phyloP scores from a whole-genome alignment of 1,284 basidiomycete species.

The Apiotrichum gracile region DNA sequence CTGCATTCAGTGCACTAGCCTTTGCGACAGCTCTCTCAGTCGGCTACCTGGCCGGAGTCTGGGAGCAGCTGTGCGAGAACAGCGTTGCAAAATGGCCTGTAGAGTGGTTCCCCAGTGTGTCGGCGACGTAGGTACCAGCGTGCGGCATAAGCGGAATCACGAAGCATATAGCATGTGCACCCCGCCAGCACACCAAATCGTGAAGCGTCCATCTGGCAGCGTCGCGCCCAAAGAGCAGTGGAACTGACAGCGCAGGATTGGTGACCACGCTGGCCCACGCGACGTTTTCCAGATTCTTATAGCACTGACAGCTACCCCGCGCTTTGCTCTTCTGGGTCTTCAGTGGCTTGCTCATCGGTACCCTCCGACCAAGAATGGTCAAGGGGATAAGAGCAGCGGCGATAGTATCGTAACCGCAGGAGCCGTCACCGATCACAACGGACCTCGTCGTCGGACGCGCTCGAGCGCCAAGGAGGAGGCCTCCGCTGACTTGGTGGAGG shows the following conservation, averaged over 20 bases:
- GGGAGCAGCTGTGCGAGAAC: constrained; percentile 84
- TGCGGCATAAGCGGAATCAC: background rate
- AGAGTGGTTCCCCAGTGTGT: constrained; percentile 91
- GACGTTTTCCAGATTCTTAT: constrained; percentile 87
- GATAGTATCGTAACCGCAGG: background rate
- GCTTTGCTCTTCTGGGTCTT: constrained; percentile 68
- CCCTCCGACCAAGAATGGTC: background rate
- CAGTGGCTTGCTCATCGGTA: constrained; percentile 60
- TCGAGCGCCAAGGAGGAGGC: background rate
- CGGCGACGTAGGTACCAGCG: constrained; percentile 65
- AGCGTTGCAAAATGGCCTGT: constrained; percentile 68
- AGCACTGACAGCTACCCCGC: constrained; percentile 76
- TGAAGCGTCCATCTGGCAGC: too few species aligned
- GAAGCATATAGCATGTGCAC: too few species aligned
- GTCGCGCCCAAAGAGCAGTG: too few species aligned
- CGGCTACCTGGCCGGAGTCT: constrained; percentile 63
- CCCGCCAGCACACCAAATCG: too few species aligned
- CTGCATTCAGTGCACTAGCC: constrained; percentile 62
- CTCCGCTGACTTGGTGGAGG: background rate
- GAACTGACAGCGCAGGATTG: constrained; percentile 59
- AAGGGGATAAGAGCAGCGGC: background rate
- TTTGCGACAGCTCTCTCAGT: constrained; percentile 65
- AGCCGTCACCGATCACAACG: background rate
- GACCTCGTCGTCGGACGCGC: background rate
- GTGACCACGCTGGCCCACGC: constrained; percentile 86